Percentiles rank a stretch among this genome's conserved stretches.
These are phyloP conservation scores for Aschersonia sp. DNA, from an alignment of 2,329 filamentous ascomycete genomes.

Conservation along the genomic window DNA sequence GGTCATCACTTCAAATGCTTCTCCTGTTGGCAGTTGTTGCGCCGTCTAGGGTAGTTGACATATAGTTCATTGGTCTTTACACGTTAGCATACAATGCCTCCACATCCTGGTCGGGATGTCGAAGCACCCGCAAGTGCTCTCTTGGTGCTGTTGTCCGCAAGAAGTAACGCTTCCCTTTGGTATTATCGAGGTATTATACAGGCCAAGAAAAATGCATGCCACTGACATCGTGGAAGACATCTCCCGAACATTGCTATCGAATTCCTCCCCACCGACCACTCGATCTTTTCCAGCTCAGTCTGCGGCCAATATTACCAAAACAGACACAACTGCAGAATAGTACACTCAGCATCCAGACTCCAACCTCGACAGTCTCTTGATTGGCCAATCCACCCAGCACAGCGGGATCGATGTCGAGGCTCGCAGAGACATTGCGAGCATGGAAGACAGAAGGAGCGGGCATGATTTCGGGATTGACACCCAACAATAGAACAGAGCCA, in stretches of 20 bases:
- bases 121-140: too few relatives aligned
- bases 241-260: slow-evolving; percentile 9
- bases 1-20: too few relatives aligned
- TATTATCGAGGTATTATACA: not conserved
- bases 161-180: too few relatives aligned
- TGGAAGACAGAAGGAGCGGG: slow-evolving; percentile 43
- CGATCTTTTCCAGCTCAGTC: slow-evolving; percentile 42
- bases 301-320: slow-evolving; percentile 87
- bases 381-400: slow-evolving; percentile 37
- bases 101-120: too few relatives aligned
- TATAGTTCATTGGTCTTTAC: too few relatives aligned
- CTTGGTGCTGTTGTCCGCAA: too few relatives aligned
- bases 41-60: too few relatives aligned
- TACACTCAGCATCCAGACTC: slow-evolving; percentile 84
- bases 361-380: slow-evolving; percentile 53
- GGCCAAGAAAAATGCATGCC: not conserved
- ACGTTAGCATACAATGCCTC: too few relatives aligned
- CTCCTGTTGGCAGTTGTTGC: too few relatives aligned
- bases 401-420: slow-evolving; percentile 3
- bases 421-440: not conserved
- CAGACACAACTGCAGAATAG: slow-evolving; percentile 90
- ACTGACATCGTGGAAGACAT: too few relatives aligned
- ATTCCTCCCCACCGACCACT: slow-evolving; percentile 32
- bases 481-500: slow-evolving; percentile 61
- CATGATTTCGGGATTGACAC: slow-evolving; percentile 64